Evolutionary conservation across 345 rosid genomes (phyloP), one percentile per base, ranked within the genome.

Genomic region (Brassica incana): DNA sequence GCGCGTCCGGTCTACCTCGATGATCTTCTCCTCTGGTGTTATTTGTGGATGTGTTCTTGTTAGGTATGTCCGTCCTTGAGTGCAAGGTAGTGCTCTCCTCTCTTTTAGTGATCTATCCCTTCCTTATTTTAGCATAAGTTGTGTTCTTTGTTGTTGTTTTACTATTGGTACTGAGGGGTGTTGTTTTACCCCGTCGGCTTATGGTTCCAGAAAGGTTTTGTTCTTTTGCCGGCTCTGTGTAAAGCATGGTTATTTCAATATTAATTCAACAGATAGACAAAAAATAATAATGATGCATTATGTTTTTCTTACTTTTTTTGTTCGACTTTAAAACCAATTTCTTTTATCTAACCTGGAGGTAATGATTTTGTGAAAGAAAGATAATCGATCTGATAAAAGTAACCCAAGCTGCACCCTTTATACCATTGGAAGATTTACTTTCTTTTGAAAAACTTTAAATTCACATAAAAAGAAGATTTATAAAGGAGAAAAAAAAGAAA

Each of bases 381-480:
- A 71, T 71, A 71, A 76, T 76, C 80, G 80, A 81, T 81, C 83
- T 71, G 80, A 81, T 81, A 50, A 81, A 81, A 81, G 80, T 76
- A 80, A 35, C 80, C 77, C 73, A 66, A 76, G 58, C 27, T 71
- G 79, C 12, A 58, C 32, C 69, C 80, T 81, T 81, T 81, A 76
- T 81, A 81, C 77, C 80, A 76, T 71, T 76, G 77, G 80, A 76
- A 81, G 83, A 81, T 71, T 76, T 81, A 71, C 80, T 50, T 50
- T 81, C 69, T 71, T 81, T 75, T 48, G 67, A 76, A 81, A 50
- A 71, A 45, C 77, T 76, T 81, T 81, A 65, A 80, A 65, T 65
- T 76, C 32, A 76, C 83, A 71, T 81, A 66, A 81, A 81, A 81
- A 81, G 83, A 81, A 81, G 80, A 76, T 80, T 73, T 73, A 36